These are phyloP conservation scores for Suhomyces canberraensis DNA, from an alignment of 805 yeast genomes.

Conservation along the genomic window DNA sequence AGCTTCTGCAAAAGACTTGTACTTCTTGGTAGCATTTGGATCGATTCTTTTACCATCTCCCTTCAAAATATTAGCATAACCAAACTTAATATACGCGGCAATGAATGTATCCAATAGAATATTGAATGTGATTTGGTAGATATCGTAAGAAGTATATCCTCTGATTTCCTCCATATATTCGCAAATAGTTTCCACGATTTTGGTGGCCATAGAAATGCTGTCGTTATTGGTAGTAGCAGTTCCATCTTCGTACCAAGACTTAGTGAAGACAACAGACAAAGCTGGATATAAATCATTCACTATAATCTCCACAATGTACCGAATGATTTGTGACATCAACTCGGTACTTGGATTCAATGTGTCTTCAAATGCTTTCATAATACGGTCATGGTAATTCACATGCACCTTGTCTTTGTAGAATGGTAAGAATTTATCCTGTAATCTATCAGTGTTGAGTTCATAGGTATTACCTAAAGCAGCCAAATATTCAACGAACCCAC, in stretches of 20 bases:
- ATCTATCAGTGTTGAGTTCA: conserved; percentile 66
- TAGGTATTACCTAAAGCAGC: conserved; percentile 85
- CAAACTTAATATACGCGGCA: conserved; percentile 36
- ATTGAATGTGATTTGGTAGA: conserved; percentile 37
- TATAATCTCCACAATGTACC: conserved; percentile 63
- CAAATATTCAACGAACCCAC: conserved; percentile 77
- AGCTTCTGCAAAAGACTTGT: conserved; percentile 37
- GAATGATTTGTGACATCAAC: conserved; percentile 73
- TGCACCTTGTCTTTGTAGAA: conserved; percentile 60
- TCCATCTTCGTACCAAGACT: conserved; percentile 64
- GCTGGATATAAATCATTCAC: conserved; percentile 69
- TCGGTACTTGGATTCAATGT: conserved; percentile 66
- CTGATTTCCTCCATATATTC: conserved; percentile 72
- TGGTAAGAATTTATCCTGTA: conserved; percentile 63
- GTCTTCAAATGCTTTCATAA: conserved; percentile 35
- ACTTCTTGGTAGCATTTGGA: conserved; percentile 32
- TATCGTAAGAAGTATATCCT: conserved; percentile 41
- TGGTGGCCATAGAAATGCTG: conserved; percentile 48
- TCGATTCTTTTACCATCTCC: conserved; percentile 43
- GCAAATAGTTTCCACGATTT: conserved; percentile 65
- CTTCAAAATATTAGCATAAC: conserved; percentile 38
- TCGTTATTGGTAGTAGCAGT: conserved; percentile 19
- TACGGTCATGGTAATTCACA: conserved; percentile 32
- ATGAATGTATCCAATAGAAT: conserved; percentile 38
- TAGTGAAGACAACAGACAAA: conserved; percentile 59